These are phyloP conservation scores for Antitrichia curtipendula DNA, from an alignment of 225 moss, liverwort and hornwort genomes.

Conservation along the genomic window DNA sequence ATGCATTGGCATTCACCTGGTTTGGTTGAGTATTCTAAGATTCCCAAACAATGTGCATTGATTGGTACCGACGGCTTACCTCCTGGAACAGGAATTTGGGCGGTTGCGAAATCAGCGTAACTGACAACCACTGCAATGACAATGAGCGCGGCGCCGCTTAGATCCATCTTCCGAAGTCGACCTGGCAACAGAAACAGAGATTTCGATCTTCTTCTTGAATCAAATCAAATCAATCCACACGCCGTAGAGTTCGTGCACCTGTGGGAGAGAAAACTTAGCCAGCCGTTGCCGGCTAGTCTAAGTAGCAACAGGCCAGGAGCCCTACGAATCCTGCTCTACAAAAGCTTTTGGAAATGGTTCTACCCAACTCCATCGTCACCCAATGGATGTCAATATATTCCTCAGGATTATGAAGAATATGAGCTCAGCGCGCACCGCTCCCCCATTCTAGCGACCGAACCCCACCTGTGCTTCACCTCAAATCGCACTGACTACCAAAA, in stretches of 20 bases:
- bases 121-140: background rate
- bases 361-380: background rate
- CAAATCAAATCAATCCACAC: background rate
- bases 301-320: background rate
- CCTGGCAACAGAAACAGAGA: background rate
- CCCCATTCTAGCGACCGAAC: background rate
- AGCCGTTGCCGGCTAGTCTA: background rate
- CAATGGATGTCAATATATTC: background rate
- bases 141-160: background rate
- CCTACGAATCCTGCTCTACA: background rate
- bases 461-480: background rate
- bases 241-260: background rate
- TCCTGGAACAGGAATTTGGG: background rate
- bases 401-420: background rate
- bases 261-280: background rate
- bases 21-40: background rate
- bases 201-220: background rate
- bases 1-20: background rate
- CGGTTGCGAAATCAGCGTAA: background rate
- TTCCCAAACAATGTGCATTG: background rate
- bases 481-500: background rate
- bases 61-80: constrained; percentile 1
- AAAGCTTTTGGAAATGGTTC: background rate
- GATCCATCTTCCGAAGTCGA: constrained; percentile 8
- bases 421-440: background rate